Evolutionary conservation across 306 rosid species (phyloP), one percentile per base, ranked within the genome.

Genomic region (Albizia julibrissin): DNA sequence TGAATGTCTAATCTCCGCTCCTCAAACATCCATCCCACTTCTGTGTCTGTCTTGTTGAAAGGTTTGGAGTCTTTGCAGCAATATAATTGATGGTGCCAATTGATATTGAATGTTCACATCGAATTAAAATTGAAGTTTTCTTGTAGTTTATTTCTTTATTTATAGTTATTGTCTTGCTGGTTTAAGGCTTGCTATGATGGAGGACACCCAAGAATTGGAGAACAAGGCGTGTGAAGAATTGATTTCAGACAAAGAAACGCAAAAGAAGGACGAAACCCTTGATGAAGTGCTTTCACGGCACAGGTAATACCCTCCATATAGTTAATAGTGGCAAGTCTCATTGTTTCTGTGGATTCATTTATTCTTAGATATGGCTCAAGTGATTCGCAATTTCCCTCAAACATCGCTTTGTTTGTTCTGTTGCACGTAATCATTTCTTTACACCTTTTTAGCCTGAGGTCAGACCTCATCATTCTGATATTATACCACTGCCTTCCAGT

Each of bases 251-350:
- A 42, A 88, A 61, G 61, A 73, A 67, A 47, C 88, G 50, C 78
- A 80, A 82, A 80, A 80, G 74, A 79, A 86, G 79, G 90, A 80
- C 22, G 98, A 95, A 84, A 85, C 87, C 74, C 93, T 86, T 12
- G 98, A 95, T 85, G 98, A 93, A 33, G 87, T 91, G 89, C 97
- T 93, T 69, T 79, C 96, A 3, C 83, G 88, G 7, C 90, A 87
- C 82, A 88, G 88, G 88, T 85, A 50, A 85, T 54, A 27, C 61
- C 10, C 82, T 34, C 50, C 69, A 61, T 50, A 34, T 78, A 70
- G 74, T 75, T 76, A 46, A 58, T 42, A 6, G 15, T 34, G 22
- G 76, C 0, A 39, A 22, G 19, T 50, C 59, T 80, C 29, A 52
- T 31, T 50, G 8, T 67, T 72, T 83, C 64, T 21, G 27, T 70